Evolutionary conservation across 208 protist genomes (phyloP).

Genomic region (Zelonia costaricensis): DNA sequence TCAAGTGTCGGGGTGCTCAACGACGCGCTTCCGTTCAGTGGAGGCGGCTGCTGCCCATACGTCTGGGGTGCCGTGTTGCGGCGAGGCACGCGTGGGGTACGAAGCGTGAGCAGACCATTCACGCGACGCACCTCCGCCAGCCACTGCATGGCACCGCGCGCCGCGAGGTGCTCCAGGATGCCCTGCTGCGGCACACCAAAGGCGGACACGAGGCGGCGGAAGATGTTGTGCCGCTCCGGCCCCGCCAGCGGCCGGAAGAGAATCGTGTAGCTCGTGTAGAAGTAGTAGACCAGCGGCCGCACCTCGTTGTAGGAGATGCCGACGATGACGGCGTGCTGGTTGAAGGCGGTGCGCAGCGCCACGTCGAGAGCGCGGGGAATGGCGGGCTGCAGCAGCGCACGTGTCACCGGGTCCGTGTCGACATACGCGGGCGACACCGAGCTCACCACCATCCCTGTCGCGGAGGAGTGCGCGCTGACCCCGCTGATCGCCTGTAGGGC

Average conservation of each 20-base stretch:
- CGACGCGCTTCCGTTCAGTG: background rate
- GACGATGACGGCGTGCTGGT: constrained; percentile 47
- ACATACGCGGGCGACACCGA: too few species aligned
- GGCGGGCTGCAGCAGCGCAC: constrained; percentile 1
- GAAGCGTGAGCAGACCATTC: too few species aligned
- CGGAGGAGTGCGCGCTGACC: too few species aligned
- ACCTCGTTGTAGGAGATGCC: constrained; percentile 68
- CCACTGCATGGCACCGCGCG: constrained; percentile 63
- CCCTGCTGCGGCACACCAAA: constrained; percentile 71
- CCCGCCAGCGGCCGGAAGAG: constrained; percentile 69
- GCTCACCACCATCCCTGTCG: too few species aligned
- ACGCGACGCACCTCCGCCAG: too few species aligned
- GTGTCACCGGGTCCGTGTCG: constrained; percentile 13
- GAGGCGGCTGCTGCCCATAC: too few species aligned
- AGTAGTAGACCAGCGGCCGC: constrained; percentile 66
- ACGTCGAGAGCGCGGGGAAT: constrained; percentile 7
- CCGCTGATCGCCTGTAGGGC: too few species aligned
- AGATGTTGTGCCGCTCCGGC: constrained; percentile 76
- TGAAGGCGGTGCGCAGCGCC: constrained; percentile 34
- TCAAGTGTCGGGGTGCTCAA: too few species aligned
- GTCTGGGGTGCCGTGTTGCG: constrained; percentile 28
- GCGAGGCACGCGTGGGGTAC: too few species aligned
- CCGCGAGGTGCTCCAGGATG: constrained; percentile 71
- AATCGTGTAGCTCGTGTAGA: constrained; percentile 62
- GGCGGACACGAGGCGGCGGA: constrained; percentile 54